phyloP scores from a whole-genome alignment of 352 stramenopile species.

The Plasmopara halstedii region DNA sequence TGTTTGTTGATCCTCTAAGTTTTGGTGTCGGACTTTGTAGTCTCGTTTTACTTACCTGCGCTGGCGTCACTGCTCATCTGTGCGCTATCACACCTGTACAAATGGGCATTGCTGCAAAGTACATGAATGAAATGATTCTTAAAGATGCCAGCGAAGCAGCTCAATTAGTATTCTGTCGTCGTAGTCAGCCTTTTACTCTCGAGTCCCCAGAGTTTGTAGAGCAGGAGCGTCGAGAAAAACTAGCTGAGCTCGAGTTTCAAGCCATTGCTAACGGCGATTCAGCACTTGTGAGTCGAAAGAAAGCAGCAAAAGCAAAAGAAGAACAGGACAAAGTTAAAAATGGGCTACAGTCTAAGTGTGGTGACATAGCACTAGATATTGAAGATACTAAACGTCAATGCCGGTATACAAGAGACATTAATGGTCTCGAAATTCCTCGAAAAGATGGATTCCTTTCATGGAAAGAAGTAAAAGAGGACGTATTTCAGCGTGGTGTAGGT shows the following conservation, averaged over 20 bases:
- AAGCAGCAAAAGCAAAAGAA: conserved; percentile 12
- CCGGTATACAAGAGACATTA: conserved; percentile 22
- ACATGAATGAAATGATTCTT: conserved; percentile 84
- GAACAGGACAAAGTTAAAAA: conserved; percentile 9
- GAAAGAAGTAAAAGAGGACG: conserved; percentile 26
- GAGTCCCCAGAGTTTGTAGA: conserved; percentile 74
- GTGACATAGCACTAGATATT: conserved; percentile 60
- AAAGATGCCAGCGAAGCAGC: conserved; percentile 74
- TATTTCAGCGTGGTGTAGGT: conserved; percentile 38
- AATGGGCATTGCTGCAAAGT: conserved; percentile 84
- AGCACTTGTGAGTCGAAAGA: conserved; percentile 46
- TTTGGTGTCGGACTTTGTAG: conserved; percentile 86
- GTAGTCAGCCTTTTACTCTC: conserved; percentile 65
- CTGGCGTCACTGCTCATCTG: conserved; percentile 66
- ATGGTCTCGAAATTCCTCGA: conserved; percentile 31
- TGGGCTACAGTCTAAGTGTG: conserved; percentile 24
- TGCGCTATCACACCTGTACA: conserved; percentile 80
- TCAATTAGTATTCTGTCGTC: conserved; percentile 53
- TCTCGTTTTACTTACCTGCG: conserved; percentile 69
- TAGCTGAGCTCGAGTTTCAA: conserved; percentile 79
- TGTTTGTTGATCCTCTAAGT: conserved; percentile 87
- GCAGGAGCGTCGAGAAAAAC: conserved; percentile 55
- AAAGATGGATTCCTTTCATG: conserved; percentile 40
- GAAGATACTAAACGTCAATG: conserved; percentile 56
- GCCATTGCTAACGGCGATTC: conserved; percentile 60